These are phyloP conservation scores for Fusarium veterinarium DNA, from an alignment of 2,329 filamentous ascomycete genomes.

Conservation along the genomic window DNA sequence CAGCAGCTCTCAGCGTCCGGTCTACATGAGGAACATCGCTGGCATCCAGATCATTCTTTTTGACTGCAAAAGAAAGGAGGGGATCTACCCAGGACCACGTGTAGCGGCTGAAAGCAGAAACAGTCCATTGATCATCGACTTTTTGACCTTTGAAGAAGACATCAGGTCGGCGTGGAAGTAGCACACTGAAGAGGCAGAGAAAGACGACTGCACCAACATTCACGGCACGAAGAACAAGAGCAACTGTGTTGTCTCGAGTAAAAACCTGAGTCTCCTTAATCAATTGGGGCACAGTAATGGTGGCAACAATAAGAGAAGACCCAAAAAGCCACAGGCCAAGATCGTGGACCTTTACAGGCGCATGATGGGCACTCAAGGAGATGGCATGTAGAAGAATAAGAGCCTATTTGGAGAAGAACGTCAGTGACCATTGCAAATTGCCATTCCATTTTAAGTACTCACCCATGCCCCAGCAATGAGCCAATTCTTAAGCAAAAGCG, in stretches of 20 bases:
- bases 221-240: slow-evolving; percentile 58
- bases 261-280: slow-evolving; percentile 49
- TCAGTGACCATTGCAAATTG: background rate
- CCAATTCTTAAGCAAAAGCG: slow-evolving; percentile 67
- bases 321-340: slow-evolving; percentile 64
- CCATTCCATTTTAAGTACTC: slow-evolving; percentile 48
- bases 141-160: slow-evolving; percentile 68
- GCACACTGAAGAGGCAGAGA: slow-evolving; percentile 61
- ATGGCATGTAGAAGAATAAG: slow-evolving; percentile 65
- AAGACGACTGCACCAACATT: slow-evolving; percentile 60
- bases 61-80: slow-evolving; percentile 65
- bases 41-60: slow-evolving; percentile 70
- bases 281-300: slow-evolving; percentile 59
- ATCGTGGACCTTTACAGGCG: slow-evolving; percentile 63
- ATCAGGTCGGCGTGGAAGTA: slow-evolving; percentile 74
- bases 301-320: slow-evolving; percentile 59
- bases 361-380: slow-evolving; percentile 60
- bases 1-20: slow-evolving; percentile 63
- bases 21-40: slow-evolving; percentile 72
- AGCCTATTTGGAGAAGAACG: slow-evolving; percentile 50
- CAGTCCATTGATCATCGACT: slow-evolving; percentile 73
- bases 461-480: slow-evolving; percentile 72
- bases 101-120: slow-evolving; percentile 69
- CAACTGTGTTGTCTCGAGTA: slow-evolving; percentile 52
- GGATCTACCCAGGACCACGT: slow-evolving; percentile 73